Evolutionary conservation across 352 stramenopile species (phyloP).

Genomic region (Pythium chondricola): DNA sequence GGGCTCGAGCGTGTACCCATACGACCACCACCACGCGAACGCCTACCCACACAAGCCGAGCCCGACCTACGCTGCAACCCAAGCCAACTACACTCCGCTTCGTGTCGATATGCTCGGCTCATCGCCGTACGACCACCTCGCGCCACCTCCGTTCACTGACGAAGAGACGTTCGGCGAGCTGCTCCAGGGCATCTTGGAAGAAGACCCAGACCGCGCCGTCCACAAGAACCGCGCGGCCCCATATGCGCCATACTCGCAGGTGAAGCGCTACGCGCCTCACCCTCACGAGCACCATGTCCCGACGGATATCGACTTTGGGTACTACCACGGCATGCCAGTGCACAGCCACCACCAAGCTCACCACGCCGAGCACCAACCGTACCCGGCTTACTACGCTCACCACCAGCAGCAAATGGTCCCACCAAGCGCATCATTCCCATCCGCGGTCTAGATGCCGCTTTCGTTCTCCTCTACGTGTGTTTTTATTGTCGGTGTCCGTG

Average conservation of each 20-base stretch:
- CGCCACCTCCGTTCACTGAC: slow-evolving; percentile 41
- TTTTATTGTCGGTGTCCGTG: background rate
- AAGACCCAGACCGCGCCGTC: slow-evolving; percentile 33
- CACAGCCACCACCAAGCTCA: slow-evolving; percentile 7
- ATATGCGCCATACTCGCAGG: slow-evolving; percentile 8
- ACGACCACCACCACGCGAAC: slow-evolving; percentile 8
- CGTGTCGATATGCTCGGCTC: slow-evolving; percentile 11
- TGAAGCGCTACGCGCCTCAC: slow-evolving; percentile 6
- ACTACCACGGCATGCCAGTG: slow-evolving; percentile 4
- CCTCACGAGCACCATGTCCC: background rate
- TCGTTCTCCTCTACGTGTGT: background rate
- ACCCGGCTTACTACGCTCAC: slow-evolving; percentile 10
- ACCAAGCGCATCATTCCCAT: slow-evolving; percentile 13
- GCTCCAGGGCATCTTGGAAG: slow-evolving; percentile 64
- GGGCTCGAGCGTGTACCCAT: slow-evolving; percentile 13
- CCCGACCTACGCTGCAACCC: background rate
- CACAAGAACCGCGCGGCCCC: slow-evolving; percentile 1
- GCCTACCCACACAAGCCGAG: slow-evolving; percentile 3
- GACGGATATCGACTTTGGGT: slow-evolving; percentile 12
- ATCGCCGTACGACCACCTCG: slow-evolving; percentile 49
- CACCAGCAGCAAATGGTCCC: slow-evolving; percentile 16
- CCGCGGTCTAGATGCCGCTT: slow-evolving; percentile 3
- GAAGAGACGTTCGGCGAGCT: slow-evolving; percentile 68
- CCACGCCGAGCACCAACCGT: slow-evolving; percentile 1
- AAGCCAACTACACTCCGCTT: slow-evolving; percentile 13